Evolutionary conservation across 164 flowering plant genomes (phyloP).

Genomic region (Brasenia schreberi): DNA sequence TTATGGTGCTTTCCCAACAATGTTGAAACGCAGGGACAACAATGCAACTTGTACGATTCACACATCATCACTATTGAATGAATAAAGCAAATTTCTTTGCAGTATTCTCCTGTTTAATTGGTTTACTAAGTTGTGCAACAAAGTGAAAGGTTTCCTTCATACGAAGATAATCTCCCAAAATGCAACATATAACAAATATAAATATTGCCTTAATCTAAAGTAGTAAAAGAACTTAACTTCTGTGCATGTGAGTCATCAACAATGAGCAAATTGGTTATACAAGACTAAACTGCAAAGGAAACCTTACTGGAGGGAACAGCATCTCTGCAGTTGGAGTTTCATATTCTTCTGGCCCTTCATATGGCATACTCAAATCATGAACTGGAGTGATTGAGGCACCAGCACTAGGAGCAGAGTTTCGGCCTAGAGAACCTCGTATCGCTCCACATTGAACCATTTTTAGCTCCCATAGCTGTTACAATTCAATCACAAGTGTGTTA

Average conservation of each 20-base stretch:
- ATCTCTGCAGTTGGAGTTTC: constrained; percentile 17
- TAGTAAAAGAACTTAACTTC: background rate
- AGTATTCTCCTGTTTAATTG: no score
- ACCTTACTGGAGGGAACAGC: constrained; percentile 14
- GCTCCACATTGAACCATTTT: constrained; percentile 15
- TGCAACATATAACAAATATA: background rate
- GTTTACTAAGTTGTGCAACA: background rate
- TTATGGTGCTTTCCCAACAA: no score
- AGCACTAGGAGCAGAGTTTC: constrained; percentile 6
- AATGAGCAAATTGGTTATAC: background rate
- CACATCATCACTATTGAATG: no score
- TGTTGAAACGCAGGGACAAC: no score
- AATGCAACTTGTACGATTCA: no score
- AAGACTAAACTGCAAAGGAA: background rate
- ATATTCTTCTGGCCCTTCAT: constrained; percentile 13
- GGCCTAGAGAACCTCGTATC: constrained; percentile 5
- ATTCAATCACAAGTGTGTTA: no score
- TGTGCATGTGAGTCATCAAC: background rate
- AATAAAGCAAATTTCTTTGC: no score
- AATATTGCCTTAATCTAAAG: background rate
- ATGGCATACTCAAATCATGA: constrained; percentile 14
- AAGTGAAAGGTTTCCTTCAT: background rate
- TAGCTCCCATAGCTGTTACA: constrained; percentile 13
- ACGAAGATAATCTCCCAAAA: background rate
- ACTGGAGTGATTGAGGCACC: constrained; percentile 6